A percentile compares a stretch with the other conserved stretches of the same genome.
Conservation (phyloP, 257 asterid genomes). For the Osmanthus fragrans region DNA sequence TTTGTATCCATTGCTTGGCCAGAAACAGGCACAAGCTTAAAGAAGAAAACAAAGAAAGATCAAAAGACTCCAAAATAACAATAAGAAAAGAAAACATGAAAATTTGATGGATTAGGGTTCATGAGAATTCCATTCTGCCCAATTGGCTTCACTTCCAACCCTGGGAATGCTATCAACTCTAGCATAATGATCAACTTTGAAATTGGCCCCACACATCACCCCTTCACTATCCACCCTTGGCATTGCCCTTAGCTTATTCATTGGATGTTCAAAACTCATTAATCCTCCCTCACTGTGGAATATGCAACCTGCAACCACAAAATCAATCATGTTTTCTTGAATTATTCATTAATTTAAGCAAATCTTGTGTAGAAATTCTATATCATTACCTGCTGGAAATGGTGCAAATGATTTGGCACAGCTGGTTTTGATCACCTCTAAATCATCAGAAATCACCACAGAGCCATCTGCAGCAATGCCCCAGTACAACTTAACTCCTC, state of each 20-base stretch:
- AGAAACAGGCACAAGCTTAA: not conserved
- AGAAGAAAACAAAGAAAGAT: not conserved
- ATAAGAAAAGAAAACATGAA: not conserved
- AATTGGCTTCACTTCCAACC: constrained; percentile 76
- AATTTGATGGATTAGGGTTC: not conserved
- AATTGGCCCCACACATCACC: constrained; percentile 74
- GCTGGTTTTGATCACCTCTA: constrained; percentile 62
- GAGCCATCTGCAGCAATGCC: constrained; percentile 89
- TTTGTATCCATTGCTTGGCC: not conserved
- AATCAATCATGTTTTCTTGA: not conserved
- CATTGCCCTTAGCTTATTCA: constrained; percentile 75
- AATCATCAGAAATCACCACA: constrained; percentile 79
- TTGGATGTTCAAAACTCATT: constrained; percentile 89
- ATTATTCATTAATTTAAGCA: not conserved
- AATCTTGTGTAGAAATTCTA: too few relatives aligned
- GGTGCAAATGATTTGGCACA: constrained; percentile 90
- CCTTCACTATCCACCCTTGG: constrained; percentile 90
- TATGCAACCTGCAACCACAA: constrained; percentile 55
- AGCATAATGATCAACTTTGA: constrained; percentile 65
- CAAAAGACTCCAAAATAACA: not conserved
- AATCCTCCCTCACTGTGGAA: constrained; percentile 79
- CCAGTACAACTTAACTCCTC: constrained; percentile 78
- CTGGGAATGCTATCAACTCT: constrained; percentile 86
- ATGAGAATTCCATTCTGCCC: constrained; percentile 57
- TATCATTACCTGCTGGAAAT: constrained; percentile 62